A percentile compares a stretch with the other conserved stretches of the same genome.
Conservation (phyloP, 169 alveolate genomes). For the Theileria parva region DNA sequence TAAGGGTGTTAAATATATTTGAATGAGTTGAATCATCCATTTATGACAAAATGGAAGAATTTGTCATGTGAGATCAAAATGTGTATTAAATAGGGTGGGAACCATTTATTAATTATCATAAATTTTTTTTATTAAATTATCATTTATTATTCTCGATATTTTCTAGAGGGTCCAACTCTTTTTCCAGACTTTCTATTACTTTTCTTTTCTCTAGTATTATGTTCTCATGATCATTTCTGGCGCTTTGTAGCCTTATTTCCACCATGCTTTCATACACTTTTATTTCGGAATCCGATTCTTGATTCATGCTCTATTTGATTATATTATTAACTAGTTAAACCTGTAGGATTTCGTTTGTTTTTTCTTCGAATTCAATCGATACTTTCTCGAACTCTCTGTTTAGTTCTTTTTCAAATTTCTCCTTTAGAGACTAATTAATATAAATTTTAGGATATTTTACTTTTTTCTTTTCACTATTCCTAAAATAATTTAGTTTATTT, state of each 20-base stretch:
- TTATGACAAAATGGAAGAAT: not conserved
- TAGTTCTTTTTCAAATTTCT: constrained; percentile 23
- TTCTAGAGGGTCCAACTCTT: not conserved
- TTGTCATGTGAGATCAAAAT: not conserved
- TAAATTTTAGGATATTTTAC: constrained; percentile 1
- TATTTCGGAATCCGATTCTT: constrained; percentile 36
- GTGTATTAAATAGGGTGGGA: constrained; percentile 10
- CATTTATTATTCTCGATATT: not conserved
- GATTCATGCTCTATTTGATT: constrained; percentile 34
- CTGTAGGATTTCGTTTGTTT: constrained; percentile 16
- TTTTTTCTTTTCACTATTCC: constrained; percentile 20
- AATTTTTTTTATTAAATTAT: not conserved
- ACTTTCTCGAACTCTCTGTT: constrained; percentile 24
- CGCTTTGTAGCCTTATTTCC: constrained; percentile 2
- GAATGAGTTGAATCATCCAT: constrained; percentile 1
- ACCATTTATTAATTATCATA: not conserved
- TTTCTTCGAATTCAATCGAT: not conserved
- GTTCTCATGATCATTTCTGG: not conserved
- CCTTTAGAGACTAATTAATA: constrained; percentile 15
- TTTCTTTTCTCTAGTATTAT: constrained; percentile 11
- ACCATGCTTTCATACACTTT: constrained; percentile 6
- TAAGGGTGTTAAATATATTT: constrained; percentile 21
- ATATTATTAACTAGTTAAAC: constrained; percentile 5
- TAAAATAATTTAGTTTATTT: constrained; percentile 8
- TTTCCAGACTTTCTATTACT: not conserved